Conservation (phyloP, 2,329 filamentous ascomycete species). For the Apiospora aurea region DNA sequence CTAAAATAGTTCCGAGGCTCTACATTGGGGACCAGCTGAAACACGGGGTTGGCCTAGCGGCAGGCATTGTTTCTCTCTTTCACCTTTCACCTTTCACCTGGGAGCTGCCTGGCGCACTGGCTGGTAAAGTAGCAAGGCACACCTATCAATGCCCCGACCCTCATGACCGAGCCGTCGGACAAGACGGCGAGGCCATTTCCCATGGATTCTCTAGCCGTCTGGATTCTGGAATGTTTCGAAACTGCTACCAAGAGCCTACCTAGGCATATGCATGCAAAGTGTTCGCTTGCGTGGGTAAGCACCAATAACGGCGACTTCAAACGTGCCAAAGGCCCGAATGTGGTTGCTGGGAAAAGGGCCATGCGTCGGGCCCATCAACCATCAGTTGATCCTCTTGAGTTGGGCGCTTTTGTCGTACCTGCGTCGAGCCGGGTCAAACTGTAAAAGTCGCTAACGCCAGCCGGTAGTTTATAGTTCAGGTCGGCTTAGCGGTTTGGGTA, state of each 20-base stretch:
- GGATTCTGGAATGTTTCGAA: constrained; percentile 15
- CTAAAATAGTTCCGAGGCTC: background rate
- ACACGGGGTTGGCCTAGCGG: constrained; percentile 9
- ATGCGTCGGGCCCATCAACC: background rate
- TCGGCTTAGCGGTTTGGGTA: background rate
- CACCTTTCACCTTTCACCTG: no score
- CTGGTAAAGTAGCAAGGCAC: background rate
- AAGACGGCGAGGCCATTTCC: no score
- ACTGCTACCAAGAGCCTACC: background rate
- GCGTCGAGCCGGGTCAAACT: constrained; percentile 5
- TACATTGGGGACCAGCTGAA: constrained; percentile 3
- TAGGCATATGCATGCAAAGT: background rate
- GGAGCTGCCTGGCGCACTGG: background rate
- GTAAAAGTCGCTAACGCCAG: background rate
- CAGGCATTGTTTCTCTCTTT: background rate
- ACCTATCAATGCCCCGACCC: background rate
- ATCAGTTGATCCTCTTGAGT: background rate
- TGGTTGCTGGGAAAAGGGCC: background rate
- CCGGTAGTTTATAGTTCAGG: background rate
- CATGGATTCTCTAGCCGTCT: background rate
- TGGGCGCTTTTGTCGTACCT: background rate
- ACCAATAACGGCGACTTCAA: no score
- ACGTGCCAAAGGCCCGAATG: background rate
- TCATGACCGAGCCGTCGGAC: background rate
- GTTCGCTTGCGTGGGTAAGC: background rate